These are phyloP conservation scores for Mangifera indica DNA, from an alignment of 345 rosid species.

Conservation along the genomic window DNA sequence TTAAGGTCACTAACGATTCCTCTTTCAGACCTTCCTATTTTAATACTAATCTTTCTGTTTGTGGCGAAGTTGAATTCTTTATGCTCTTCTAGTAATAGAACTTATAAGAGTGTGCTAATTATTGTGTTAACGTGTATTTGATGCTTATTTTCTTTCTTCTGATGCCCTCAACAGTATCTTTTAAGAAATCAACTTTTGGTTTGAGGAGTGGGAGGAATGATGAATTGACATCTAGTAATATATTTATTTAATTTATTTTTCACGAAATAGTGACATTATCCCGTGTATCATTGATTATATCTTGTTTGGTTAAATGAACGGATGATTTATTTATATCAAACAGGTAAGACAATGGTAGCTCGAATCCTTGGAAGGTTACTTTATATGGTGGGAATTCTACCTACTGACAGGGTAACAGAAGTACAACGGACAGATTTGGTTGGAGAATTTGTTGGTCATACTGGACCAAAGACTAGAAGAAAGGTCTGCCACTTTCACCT, in stretches of 20 bases:
- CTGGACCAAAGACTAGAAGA: slow-evolving; percentile 94
- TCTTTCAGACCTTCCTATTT: not conserved
- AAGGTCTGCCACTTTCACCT: slow-evolving; percentile 47
- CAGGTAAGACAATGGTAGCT: slow-evolving; percentile 99
- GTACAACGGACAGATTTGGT: slow-evolving; percentile 97
- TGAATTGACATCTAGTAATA: not conserved
- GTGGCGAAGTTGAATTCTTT: not conserved
- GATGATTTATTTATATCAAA: slow-evolving; percentile 17
- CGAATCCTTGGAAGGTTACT: slow-evolving; percentile 91
- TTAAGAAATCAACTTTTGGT: not conserved
- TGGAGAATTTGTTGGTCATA: slow-evolving; percentile 97
- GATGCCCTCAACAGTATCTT: not conserved
- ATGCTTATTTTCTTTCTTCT: not conserved
- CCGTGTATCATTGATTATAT: not conserved
- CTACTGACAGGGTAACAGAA: slow-evolving; percentile 85
- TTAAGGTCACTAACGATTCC: not conserved
- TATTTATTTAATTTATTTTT: not conserved
- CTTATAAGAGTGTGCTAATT: not conserved
- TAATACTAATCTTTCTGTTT: not conserved
- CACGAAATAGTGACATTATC: not conserved
- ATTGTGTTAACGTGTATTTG: not conserved
- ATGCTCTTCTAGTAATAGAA: not conserved
- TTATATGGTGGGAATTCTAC: slow-evolving; percentile 84
- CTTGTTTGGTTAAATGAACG: slow-evolving; percentile 4
- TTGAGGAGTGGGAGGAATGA: slow-evolving; percentile 1